These are phyloP conservation scores for Metschnikowia continentalis DNA, from an alignment of 805 yeast genomes.

Conservation along the genomic window DNA sequence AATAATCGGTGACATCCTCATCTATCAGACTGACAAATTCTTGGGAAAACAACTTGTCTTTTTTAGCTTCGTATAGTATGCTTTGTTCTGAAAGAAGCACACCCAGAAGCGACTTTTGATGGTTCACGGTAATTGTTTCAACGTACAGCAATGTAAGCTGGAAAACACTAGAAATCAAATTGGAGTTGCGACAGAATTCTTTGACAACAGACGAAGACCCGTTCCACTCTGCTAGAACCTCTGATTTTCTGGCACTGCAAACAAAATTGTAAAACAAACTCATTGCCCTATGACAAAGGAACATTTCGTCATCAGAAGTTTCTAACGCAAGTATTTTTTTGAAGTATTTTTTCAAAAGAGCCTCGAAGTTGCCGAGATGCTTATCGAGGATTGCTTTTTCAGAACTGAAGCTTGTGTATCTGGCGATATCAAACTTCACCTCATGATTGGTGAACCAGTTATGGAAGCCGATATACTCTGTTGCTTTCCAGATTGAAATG, in stretches of 20 bases:
- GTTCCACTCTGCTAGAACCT: slow-evolving; percentile 12
- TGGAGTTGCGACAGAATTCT: neutral
- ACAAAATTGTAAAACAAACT: slow-evolving; percentile 25
- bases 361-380: neutral
- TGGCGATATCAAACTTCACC: slow-evolving; percentile 6
- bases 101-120: neutral
- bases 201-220: slow-evolving; percentile 1
- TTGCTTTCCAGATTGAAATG: slow-evolving; percentile 24
- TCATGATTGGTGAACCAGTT: slow-evolving; percentile 28
- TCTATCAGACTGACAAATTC: slow-evolving; percentile 16
- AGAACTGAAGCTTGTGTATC: neutral
- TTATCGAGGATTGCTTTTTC: neutral
- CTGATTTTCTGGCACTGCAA: slow-evolving; percentile 23
- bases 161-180: neutral
- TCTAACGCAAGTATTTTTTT: neutral
- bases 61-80: neutral
- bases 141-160: neutral
- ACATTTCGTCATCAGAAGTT: neutral
- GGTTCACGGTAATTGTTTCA: neutral
- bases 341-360: neutral
- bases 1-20: slow-evolving; percentile 18
- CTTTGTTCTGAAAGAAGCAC: neutral
- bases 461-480: slow-evolving; percentile 28
- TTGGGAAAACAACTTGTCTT: slow-evolving; percentile 16
- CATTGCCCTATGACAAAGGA: slow-evolving; percentile 7